Conservation (phyloP, 805 yeast species). For the Saturnispora kantuleensis region DNA sequence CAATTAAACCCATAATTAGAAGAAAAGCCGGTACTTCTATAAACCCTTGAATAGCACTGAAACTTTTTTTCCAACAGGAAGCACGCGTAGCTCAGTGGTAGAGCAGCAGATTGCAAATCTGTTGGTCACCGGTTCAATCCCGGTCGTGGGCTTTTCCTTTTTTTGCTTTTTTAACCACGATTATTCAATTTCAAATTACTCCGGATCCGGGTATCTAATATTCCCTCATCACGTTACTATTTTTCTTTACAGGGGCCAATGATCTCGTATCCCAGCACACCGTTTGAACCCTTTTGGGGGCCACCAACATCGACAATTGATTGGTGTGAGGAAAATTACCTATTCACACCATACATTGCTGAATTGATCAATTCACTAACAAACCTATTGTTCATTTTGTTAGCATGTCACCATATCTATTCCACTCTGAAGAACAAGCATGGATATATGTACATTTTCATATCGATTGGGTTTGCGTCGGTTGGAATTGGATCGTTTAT, state of each 20-base stretch:
- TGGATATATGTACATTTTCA: slow-evolving; percentile 61
- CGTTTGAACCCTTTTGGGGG: slow-evolving; percentile 46
- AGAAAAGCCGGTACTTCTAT: no score
- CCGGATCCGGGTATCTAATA: background rate
- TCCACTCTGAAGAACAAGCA: slow-evolving; percentile 51
- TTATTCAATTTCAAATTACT: background rate
- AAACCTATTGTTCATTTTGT: slow-evolving; percentile 34
- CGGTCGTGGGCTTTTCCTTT: slow-evolving; percentile 63
- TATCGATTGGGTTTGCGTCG: slow-evolving; percentile 69
- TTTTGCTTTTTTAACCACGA: background rate
- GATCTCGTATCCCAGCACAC: slow-evolving; percentile 8
- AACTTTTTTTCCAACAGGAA: background rate
- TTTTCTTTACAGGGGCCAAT: slow-evolving; percentile 2
- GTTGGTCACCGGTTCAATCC: slow-evolving; percentile 97
- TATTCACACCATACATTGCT: slow-evolving; percentile 75
- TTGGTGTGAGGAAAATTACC: slow-evolving; percentile 98
- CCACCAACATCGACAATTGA: slow-evolving; percentile 88
- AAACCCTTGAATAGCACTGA: no score
- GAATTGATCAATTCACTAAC: slow-evolving; percentile 85
- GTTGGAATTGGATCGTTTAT: slow-evolving; percentile 94
- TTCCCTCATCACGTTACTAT: background rate
- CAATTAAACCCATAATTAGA: no score
- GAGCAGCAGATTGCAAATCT: slow-evolving; percentile 99
- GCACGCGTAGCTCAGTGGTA: slow-evolving; percentile 83
- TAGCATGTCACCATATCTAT: slow-evolving; percentile 31